phyloP scores from a whole-genome alignment of 192 early-diverging fungal genomes.

The Podila verticillata region DNA sequence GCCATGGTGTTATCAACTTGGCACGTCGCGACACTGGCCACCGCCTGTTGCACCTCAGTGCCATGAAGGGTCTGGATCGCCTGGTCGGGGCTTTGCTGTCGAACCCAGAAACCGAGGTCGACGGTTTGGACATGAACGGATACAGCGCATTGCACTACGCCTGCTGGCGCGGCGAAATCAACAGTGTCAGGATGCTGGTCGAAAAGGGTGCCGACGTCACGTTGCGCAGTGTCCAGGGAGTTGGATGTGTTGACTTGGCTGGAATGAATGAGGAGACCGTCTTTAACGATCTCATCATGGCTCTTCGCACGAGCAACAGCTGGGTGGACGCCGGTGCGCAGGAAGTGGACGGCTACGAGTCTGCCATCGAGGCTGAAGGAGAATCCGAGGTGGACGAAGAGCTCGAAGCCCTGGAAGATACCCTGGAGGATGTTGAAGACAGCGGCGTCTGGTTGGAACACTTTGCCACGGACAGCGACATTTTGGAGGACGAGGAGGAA shows the following conservation, averaged over 20 bases:
- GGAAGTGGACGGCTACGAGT: conserved; percentile 30
- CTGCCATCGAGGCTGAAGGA: conserved; percentile 33
- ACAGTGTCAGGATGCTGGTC: conserved; percentile 64
- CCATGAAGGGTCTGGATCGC: conserved; percentile 65
- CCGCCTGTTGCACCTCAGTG: conserved; percentile 71
- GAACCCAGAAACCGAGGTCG: conserved; percentile 53
- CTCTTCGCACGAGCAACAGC: conserved; percentile 35
- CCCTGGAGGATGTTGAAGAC: conserved; percentile 25
- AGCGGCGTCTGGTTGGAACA: conserved; percentile 34
- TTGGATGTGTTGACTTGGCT: conserved; percentile 33
- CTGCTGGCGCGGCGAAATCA: conserved; percentile 58
- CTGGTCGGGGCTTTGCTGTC: conserved; percentile 56
- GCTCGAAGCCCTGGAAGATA: conserved; percentile 10
- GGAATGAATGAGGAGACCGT: conserved; percentile 8
- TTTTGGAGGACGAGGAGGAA: conserved; percentile 19
- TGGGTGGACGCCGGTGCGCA: conserved; percentile 50
- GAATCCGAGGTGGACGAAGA: conserved; percentile 41
- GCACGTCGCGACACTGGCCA: conserved; percentile 56
- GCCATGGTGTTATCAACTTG: conserved; percentile 29
- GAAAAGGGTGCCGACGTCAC: conserved; percentile 38
- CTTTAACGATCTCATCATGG: conserved; percentile 10
- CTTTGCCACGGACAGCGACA: conserved; percentile 40
- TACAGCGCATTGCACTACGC: conserved; percentile 81
- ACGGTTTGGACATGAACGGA: conserved; percentile 68
- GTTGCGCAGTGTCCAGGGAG: conserved; percentile 35